Conservation (phyloP, 805 yeast species). For the Metschnikowia continentalis region DNA sequence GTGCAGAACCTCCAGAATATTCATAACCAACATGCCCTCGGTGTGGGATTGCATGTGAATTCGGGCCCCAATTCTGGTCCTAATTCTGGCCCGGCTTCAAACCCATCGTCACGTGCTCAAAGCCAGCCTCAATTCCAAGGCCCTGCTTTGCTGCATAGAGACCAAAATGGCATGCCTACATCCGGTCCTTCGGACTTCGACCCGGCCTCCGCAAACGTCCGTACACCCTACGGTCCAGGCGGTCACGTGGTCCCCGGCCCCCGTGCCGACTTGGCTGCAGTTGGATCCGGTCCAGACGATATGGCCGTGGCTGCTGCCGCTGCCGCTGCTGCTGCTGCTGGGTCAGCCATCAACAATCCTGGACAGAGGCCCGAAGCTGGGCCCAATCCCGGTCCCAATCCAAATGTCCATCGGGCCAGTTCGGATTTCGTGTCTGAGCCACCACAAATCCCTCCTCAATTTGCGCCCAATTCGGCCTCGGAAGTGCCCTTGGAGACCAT, state of each 20-base stretch:
- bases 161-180: background rate
- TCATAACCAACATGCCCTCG: background rate
- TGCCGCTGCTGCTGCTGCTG: background rate
- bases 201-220: background rate
- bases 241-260: background rate
- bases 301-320: conserved; percentile 4
- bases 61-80: background rate
- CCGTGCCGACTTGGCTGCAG: background rate
- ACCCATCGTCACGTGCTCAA: background rate
- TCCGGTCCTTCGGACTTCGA: background rate
- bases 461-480: conserved; percentile 17
- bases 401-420: background rate
- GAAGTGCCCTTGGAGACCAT: conserved; percentile 24
- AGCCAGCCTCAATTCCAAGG: background rate
- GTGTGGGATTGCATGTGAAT: background rate
- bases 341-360: background rate
- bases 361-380: background rate
- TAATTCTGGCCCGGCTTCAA: background rate
- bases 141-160: background rate
- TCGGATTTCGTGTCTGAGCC: conserved; percentile 6
- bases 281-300: conserved; percentile 1
- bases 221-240: background rate
- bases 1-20: conserved; percentile 2
- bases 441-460: conserved; percentile 13
- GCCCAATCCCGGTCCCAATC: background rate